Evolutionary conservation across 352 stramenopile species (phyloP).

Genomic region (Globisporangium okanoganense): DNA sequence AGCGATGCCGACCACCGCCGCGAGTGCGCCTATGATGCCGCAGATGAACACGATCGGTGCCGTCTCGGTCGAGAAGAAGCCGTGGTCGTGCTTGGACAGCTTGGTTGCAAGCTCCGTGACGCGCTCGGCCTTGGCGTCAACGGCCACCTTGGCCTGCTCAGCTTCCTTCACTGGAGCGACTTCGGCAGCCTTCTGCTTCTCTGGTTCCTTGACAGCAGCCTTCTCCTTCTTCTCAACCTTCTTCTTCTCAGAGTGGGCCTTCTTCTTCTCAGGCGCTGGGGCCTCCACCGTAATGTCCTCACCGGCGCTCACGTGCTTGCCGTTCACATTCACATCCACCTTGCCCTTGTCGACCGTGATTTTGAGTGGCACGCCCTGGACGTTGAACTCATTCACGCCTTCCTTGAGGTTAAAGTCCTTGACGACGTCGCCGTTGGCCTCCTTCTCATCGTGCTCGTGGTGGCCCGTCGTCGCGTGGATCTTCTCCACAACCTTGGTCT

Average conservation of each 20-base stretch:
- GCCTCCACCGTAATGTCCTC: constrained; percentile 10
- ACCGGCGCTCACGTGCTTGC: constrained; percentile 15
- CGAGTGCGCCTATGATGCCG: constrained; percentile 59
- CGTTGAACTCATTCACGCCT: constrained; percentile 15
- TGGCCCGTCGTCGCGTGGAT: constrained; percentile 9
- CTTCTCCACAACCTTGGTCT: constrained; percentile 6
- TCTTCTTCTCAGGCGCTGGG: background rate
- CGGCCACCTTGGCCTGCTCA: constrained; percentile 2
- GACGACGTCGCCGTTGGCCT: constrained; percentile 6
- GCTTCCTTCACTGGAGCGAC: constrained; percentile 4
- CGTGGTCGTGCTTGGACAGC: constrained; percentile 34
- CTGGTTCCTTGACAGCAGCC: constrained; percentile 2
- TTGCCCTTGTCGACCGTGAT: constrained; percentile 14
- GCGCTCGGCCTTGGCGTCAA: constrained; percentile 20
- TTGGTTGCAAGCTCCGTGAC: constrained; percentile 59
- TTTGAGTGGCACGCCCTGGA: constrained; percentile 14
- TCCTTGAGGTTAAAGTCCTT: constrained; percentile 17
- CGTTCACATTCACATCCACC: constrained; percentile 14
- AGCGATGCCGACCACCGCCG: constrained; percentile 58
- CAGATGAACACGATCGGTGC: constrained; percentile 59
- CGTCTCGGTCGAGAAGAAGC: constrained; percentile 33
- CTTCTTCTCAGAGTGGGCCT: constrained; percentile 10
- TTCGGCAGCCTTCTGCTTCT: constrained; percentile 11
- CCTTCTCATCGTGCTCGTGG: constrained; percentile 12
- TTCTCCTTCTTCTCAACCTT: constrained; percentile 18